These are phyloP conservation scores for Mortierella sp. DNA, from an alignment of 371 early-diverging fungal genomes.

Conservation along the genomic window DNA sequence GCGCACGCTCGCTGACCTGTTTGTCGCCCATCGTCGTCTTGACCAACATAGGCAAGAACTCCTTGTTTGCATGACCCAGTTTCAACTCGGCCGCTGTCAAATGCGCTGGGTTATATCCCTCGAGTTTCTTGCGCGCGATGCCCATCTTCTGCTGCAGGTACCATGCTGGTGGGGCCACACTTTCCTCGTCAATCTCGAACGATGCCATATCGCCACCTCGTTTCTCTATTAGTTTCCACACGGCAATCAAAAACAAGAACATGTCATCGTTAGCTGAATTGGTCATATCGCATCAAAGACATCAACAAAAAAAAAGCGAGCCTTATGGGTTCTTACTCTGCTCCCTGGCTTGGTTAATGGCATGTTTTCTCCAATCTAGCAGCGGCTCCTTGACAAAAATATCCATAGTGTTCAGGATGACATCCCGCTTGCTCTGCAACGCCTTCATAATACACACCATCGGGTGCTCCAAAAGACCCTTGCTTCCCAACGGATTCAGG, in stretches of 20 bases:
- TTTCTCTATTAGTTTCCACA: constrained; percentile 28
- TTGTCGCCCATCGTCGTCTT: constrained; percentile 66
- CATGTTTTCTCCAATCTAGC: constrained; percentile 87
- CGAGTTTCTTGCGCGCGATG: constrained; percentile 76
- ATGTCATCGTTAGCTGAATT: background rate
- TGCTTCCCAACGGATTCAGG: constrained; percentile 85
- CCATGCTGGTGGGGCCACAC: constrained; percentile 70
- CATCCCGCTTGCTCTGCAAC: constrained; percentile 84
- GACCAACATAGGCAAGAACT: constrained; percentile 59
- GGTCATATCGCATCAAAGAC: background rate
- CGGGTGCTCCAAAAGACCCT: constrained; percentile 87
- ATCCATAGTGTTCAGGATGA: constrained; percentile 92
- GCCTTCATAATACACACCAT: constrained; percentile 88
- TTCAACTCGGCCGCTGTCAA: constrained; percentile 64
- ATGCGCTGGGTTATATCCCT: constrained; percentile 73
- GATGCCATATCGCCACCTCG: constrained; percentile 50
- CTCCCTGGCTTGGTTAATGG: constrained; percentile 67
- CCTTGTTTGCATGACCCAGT: constrained; percentile 67
- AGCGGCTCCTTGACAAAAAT: constrained; percentile 97
- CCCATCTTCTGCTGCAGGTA: constrained; percentile 83
- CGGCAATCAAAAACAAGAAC: background rate
- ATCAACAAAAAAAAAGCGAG: background rate
- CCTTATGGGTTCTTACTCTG: constrained; percentile 63
- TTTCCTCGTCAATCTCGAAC: constrained; percentile 55
- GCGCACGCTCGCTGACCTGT: constrained; percentile 59